phyloP scores from a whole-genome alignment of 2,329 filamentous ascomycete species.

The Myriosclerotinia scirpicola region DNA sequence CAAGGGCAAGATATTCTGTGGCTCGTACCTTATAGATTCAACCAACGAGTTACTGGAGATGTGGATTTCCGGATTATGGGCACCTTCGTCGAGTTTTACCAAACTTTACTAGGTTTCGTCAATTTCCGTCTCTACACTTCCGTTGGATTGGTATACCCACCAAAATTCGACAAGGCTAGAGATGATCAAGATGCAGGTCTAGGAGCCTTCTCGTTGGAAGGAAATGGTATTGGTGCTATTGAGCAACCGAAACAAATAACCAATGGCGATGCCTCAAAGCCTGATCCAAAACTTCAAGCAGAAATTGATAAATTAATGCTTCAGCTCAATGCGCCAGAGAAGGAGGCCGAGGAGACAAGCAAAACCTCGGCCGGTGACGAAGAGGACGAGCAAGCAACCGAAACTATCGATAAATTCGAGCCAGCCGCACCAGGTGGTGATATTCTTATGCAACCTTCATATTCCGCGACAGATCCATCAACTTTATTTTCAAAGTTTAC shows the following conservation, averaged over 20 bases:
- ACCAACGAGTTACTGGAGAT: conserved; percentile 89
- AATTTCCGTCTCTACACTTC: conserved; percentile 95
- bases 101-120: conserved; percentile 90
- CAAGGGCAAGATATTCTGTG: conserved; percentile 96
- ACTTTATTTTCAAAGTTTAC: conserved; percentile 86
- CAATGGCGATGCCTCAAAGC: conserved; percentile 52
- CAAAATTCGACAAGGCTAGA: conserved; percentile 83
- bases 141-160: conserved; percentile 89
- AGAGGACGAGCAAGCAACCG: conserved; percentile 52
- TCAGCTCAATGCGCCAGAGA: conserved; percentile 60
- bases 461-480: conserved; percentile 64
- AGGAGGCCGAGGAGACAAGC: conserved; percentile 46
- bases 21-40: conserved; percentile 97
- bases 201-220: conserved; percentile 86
- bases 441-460: conserved; percentile 74
- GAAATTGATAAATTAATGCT: conserved; percentile 68
- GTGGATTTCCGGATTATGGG: conserved; percentile 99
- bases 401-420: conserved; percentile 88
- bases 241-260: conserved; percentile 54
- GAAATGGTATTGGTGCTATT: conserved; percentile 59
- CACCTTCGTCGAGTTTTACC: conserved; percentile 98
- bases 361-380: conserved; percentile 40
- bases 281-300: conserved; percentile 63
- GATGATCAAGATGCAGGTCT: conserved; percentile 90
- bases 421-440: conserved; percentile 82